Evolutionary conservation across 768 basidiomycete species (phyloP), one percentile per base, ranked within the genome.

Genomic region (Serendipita vermifera): DNA sequence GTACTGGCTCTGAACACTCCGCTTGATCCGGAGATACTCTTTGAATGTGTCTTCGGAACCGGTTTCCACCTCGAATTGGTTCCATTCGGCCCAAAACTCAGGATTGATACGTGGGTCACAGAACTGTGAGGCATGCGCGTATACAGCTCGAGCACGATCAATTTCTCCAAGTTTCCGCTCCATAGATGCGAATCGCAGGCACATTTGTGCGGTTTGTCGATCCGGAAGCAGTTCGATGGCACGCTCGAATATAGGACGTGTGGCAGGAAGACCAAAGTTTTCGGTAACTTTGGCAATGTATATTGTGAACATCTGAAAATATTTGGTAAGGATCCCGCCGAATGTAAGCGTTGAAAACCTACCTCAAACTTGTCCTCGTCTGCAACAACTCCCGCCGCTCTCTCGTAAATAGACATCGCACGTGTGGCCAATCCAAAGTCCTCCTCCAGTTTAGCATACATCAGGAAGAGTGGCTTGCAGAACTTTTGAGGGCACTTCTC

Each of bases 101-200:
- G 91, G 84, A 66, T 87, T 81, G 59, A 86, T 79, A 15, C 94
- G 80, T 11, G 94, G 94, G 66, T 98, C 94, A 68, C 94, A 99
- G 77, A 99, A 98, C 65, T 99, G 96, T 17, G 89, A 91, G 0
- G 96, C 94, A 65, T 98, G 94, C 1, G 92, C 94, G 62, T 94
- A 98, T 61, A 98, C 86, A 1, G 92, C 86, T 48, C 96, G 82
- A 11, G 96, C 96, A 24, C 96, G 79, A 71, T 99, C 96, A 68
- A 99, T 98, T 73, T 99, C 96, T 55, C 96, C 96, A 33, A 99
- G 81, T 68, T 99, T 99, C 62, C 94, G 84, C 69, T 99, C 96
- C 63, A 99, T 80, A 32, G 81, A 79, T 3, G 96, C 94, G 68
- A 98, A 99, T 40, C 92, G 87, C 20, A 97, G 75, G 68, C 93